These are phyloP conservation scores for Mycena galopus DNA, from an alignment of 768 basidiomycete genomes.

Conservation along the genomic window DNA sequence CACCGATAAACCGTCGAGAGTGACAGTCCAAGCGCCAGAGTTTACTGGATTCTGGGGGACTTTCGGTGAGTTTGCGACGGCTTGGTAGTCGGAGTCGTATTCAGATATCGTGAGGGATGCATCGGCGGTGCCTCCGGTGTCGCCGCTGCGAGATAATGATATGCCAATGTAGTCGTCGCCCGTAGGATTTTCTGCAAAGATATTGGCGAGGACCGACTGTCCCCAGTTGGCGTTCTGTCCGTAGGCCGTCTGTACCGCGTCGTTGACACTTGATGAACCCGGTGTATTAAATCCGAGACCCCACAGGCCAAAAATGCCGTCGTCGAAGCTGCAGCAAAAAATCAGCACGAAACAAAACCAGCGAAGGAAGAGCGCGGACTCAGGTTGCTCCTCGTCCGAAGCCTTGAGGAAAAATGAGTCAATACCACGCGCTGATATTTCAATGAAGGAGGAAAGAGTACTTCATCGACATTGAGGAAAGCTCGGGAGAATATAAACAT, in stretches of 20 bases:
- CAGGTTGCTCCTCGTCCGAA: conserved; percentile 16
- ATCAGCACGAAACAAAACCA: too few species aligned
- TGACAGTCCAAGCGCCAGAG: conserved; percentile 33
- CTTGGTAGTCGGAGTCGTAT: conserved; percentile 27
- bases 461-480: conserved; percentile 29
- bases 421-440: not conserved
- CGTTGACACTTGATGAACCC: conserved; percentile 27
- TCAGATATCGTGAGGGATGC: conserved; percentile 35
- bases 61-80: conserved; percentile 30
- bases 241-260: conserved; percentile 22
- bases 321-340: too few species aligned
- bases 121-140: conserved; percentile 29
- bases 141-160: conserved; percentile 30
- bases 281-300: conserved; percentile 34
- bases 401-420: conserved; percentile 5
- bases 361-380: too few species aligned
- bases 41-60: conserved; percentile 22
- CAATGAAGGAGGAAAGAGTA: not conserved
- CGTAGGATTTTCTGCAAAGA: conserved; percentile 22
- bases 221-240: conserved; percentile 19
- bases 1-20: conserved; percentile 20
- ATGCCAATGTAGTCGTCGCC: conserved; percentile 32
- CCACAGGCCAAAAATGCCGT: conserved; percentile 31
- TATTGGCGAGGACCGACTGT: conserved; percentile 32
- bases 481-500: not conserved